Conservation (phyloP, 805 yeast genomes). For the Helenozyma rhizophorensis region DNA sequence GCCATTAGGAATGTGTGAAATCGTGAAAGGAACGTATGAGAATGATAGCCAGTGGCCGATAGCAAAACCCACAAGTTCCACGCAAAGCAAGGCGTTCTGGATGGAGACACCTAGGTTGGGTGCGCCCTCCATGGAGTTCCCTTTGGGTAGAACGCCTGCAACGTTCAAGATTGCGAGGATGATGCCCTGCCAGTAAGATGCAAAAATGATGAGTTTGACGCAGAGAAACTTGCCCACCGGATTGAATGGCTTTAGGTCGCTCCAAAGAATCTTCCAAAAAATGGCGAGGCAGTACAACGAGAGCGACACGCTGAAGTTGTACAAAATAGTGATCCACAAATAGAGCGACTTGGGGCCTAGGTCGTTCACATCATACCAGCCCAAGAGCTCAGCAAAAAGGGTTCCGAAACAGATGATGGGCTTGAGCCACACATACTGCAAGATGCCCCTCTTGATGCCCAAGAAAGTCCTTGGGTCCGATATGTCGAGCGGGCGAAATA, state of each 20-base stretch:
- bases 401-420: conserved; percentile 69
- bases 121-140: conserved; percentile 19
- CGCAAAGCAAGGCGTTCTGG: conserved; percentile 74
- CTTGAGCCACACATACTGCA: conserved; percentile 94
- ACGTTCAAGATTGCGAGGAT: conserved; percentile 50
- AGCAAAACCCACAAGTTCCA: conserved; percentile 84
- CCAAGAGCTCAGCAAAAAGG: conserved; percentile 42
- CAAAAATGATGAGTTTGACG: conserved; percentile 90
- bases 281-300: conserved; percentile 83
- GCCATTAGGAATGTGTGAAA: conserved; percentile 59
- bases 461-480: conserved; percentile 81
- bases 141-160: conserved; percentile 43
- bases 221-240: conserved; percentile 93
- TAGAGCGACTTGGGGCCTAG: conserved; percentile 47
- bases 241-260: conserved; percentile 69
- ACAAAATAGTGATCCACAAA: conserved; percentile 62
- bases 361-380: conserved; percentile 48
- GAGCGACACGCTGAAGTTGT: conserved; percentile 75
- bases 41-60: conserved; percentile 87
- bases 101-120: conserved; percentile 52
- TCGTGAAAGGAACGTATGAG: conserved; percentile 67
- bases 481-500: conserved; percentile 63
- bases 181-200: conserved; percentile 96
- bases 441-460: conserved; percentile 72
- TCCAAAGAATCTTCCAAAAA: conserved; percentile 88